Evolutionary conservation across 2,329 filamentous ascomycete species (phyloP), one percentile per base, ranked within the genome.

Genomic region (Fusarium sp.): DNA sequence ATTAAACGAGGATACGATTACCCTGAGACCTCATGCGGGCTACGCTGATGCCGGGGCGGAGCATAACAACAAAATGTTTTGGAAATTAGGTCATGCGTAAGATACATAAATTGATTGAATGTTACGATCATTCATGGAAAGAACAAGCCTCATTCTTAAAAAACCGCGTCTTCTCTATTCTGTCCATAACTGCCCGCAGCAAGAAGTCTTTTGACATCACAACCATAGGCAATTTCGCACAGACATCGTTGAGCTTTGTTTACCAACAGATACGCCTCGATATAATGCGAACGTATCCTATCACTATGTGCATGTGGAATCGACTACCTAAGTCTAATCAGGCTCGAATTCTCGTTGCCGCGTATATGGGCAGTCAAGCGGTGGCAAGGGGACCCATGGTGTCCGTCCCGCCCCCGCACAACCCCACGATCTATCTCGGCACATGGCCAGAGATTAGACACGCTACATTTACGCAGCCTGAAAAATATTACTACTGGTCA

Each of bases 1-100:
- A 3, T 1, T 57, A 2, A 57, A 57, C 3, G 55, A 55, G 5
- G n/a, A 57, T 2, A 55, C 21, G 0, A 57, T 57, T 15, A 57
- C 55, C 6, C 4, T 55, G n/a, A 55, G 55, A 35, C 48, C 55
- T 16, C 55, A 41, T 23, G 37, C 29, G 12, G 55, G 55, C 0
- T 57, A n/a, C 5, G 55, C 55, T 10, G 23, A 57, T 15, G 37
- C 48, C 15, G 55, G 55, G 5, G 55, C 55, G 9, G 55, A 57
- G 28, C 55, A 57, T 20, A 57, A 57, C 4, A 57, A 55, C 16
- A 57, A 57, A 4, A 55, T 55, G 55, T 57, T 57, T 18, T 57
- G 38, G 28, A 55, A 55, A 35, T 2, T 57, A 8, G 55, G 55
- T 2, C 48, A 57, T 18, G 48, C 55, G n/a, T 57, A 2, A 35